Base-by-base conservation (phyloP, 345 rosid genomes). In the Salix exigua region DNA sequence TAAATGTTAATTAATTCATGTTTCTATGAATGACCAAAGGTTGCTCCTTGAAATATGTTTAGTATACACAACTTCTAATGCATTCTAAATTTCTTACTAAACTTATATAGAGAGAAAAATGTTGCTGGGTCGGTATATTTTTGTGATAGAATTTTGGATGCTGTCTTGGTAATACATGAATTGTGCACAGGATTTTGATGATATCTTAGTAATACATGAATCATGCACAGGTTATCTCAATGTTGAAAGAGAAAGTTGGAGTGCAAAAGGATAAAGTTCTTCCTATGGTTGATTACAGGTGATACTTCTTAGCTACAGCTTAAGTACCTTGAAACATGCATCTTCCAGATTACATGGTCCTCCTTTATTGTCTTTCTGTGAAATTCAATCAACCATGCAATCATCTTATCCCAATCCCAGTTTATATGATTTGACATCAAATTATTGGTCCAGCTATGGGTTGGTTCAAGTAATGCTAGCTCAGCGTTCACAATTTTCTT, bases 171-270 rank as follows among this genome's bases (percentile, higher is more conserved):
- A 40, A 40, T 40, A 40, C 13, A 40, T 2, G 44, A 40, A 8
- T 38, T 9, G 10, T 38, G 42, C 42, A 37, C 19, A 42, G 16
- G 16, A 42, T 42, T 42, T 42, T 42, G 16, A 35, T 84, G 60
- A n/a, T 69, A 4, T 69, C 71, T 44, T 78, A 70, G 53, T 80
- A 40, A 58, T 66, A 13, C 48, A 69, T 76, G 64, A 53, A 64
- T 17, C 62, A 31, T 89, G 86, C 89, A 95, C 50, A 44, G 99
- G 91, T 92, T 77, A 87, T 91, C 67, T 85, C 91, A 25, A 87
- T 88, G 92, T 79, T 95, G 79, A 95, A 93, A 86, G 90, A 91
- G 84, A 95, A 85, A 86, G 91, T 95, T 75, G 93, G 94, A 75
- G 86, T 93, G 12, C 75, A 86, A 53, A 87, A 86, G 71, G 96